Base-by-base conservation (phyloP, 2,329 filamentous ascomycete genomes). In the Coccinonectria pachysandricola region DNA sequence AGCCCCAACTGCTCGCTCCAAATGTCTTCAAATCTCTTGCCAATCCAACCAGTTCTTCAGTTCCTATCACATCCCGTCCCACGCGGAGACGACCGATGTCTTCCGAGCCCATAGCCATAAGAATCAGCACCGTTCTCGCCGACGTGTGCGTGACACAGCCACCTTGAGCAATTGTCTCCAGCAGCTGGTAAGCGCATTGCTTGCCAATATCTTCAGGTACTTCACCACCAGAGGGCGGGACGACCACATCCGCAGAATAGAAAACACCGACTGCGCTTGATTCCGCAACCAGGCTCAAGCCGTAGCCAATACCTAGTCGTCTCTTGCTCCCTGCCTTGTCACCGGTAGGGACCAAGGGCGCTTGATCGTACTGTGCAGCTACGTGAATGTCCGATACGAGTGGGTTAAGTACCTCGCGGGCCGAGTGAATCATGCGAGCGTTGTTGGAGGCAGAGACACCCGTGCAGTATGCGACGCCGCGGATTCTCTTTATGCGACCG, bases 81-180 rank as follows among this genome's bases (percentile, higher is more conserved):
- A 98, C 52, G 36, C 83, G 73, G 40, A 98, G 54, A 32, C 91
- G 71, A 4, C 91, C 91, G 9, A 98, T 86, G 54, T 98, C 91
- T 52, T 96, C 91, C 1, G 81, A 84, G 0, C 91, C 91, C 91
- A 98, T 96, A 17, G 87, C 85, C 91, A 98, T 98, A 36, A 98
- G 64, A 11, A 78, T 82, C 27, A 98, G 56, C 38, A 94, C 68
- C 0, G 79, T 88, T 3, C 73, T 65, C 5, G 78, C 76, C 3
- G 84, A 81, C 3, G 79, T 68, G 9, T 65, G 66, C 27, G 76
- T 79, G 3, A 83, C 81, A 50, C 85, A 94, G 1, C 91, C 91
- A 8, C 87, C 88, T 42, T 78, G 71, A 26, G 72, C 72, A 35
- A 96, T 79, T 12, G 75, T 70, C 56, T 96, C 87, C 8, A 98